A percentile compares a stretch with the other conserved stretches of the same genome.
Conservation (phyloP, 169 alveolate genomes). For the Plasmodium cynomolgi region DNA sequence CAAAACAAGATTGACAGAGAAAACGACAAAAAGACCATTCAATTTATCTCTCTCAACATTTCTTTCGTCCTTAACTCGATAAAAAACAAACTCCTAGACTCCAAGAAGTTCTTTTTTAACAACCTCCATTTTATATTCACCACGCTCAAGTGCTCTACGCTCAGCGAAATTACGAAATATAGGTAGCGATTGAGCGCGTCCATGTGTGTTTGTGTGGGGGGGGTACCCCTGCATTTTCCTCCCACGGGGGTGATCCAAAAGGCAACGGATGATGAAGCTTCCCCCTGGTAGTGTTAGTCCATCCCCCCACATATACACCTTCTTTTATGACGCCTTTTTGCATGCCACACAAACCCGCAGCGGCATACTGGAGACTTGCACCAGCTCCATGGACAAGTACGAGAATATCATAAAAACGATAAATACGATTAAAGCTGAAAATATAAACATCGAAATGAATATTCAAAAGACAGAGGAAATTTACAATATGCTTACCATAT, state of each 20-base stretch:
- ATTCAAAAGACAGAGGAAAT: slow-evolving; percentile 74
- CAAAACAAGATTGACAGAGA: slow-evolving; percentile 68
- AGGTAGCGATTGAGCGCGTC: slow-evolving; percentile 12
- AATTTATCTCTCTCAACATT: slow-evolving; percentile 54
- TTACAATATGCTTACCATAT: slow-evolving; percentile 54
- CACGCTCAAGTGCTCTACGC: slow-evolving; percentile 48
- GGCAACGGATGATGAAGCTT: neutral
- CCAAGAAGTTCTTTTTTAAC: slow-evolving; percentile 63
- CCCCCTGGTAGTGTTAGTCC: neutral
- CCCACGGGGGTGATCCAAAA: neutral
- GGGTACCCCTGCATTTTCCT: neutral
- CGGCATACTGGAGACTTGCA: slow-evolving; percentile 29
- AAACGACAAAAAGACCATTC: slow-evolving; percentile 72
- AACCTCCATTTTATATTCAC: slow-evolving; percentile 67
- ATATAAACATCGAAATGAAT: slow-evolving; percentile 66
- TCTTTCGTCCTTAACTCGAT: slow-evolving; percentile 66
- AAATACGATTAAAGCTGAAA: slow-evolving; percentile 66
- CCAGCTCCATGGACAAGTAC: slow-evolving; percentile 71
- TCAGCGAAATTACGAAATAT: slow-evolving; percentile 57
- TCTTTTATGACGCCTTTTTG: neutral
- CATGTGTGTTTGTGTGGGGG: neutral
- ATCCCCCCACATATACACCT: neutral
- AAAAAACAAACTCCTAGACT: slow-evolving; percentile 41
- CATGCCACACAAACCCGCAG: neutral
- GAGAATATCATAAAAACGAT: slow-evolving; percentile 73